Evolutionary conservation across 2,329 filamentous ascomycete species (phyloP).

Genomic region (Chaetomiaceae sp.): DNA sequence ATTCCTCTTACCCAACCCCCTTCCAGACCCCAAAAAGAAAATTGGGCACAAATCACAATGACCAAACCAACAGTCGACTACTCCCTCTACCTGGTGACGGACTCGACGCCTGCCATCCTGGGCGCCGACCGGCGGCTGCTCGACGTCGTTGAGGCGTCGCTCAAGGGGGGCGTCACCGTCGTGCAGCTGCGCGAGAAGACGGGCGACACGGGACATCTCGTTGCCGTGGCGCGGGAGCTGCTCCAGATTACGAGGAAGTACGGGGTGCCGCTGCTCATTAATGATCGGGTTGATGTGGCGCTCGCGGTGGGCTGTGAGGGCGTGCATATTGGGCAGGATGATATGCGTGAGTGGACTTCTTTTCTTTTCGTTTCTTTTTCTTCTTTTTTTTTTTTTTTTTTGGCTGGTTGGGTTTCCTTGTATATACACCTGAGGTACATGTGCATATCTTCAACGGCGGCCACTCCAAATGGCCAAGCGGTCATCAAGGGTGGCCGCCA

Average conservation of each 20-base stretch:
- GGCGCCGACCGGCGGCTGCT: slow-evolving; percentile 65
- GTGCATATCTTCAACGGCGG: too few relatives aligned
- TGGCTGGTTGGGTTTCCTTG: too few relatives aligned
- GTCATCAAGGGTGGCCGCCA: too few relatives aligned
- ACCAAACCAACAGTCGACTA: slow-evolving; percentile 54
- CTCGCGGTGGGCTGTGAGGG: slow-evolving; percentile 82
- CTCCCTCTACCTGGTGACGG: slow-evolving; percentile 84
- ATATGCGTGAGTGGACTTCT: slow-evolving; percentile 59
- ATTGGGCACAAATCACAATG: too few relatives aligned
- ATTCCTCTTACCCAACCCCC: too few relatives aligned
- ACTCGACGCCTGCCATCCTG: slow-evolving; percentile 82
- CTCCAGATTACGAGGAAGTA: slow-evolving; percentile 65
- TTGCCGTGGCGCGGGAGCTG: slow-evolving; percentile 65
- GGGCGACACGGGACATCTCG: slow-evolving; percentile 65
- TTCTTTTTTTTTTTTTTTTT: too few relatives aligned
- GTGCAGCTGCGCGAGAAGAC: slow-evolving; percentile 91
- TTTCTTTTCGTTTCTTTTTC: too few relatives aligned
- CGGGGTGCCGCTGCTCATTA: slow-evolving; percentile 79
- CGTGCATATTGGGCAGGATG: slow-evolving; percentile 92
- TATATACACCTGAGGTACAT: too few relatives aligned
- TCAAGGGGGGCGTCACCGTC: slow-evolving; percentile 75
- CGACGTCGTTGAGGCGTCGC: slow-evolving; percentile 67
- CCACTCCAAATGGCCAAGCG: too few relatives aligned
- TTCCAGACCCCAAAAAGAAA: too few relatives aligned
- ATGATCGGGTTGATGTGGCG: slow-evolving; percentile 87